Evolutionary conservation across 495 filamentous ascomycete species (phyloP), one percentile per base, ranked within the genome.

Genomic region (Tuber microsphaerosporum): DNA sequence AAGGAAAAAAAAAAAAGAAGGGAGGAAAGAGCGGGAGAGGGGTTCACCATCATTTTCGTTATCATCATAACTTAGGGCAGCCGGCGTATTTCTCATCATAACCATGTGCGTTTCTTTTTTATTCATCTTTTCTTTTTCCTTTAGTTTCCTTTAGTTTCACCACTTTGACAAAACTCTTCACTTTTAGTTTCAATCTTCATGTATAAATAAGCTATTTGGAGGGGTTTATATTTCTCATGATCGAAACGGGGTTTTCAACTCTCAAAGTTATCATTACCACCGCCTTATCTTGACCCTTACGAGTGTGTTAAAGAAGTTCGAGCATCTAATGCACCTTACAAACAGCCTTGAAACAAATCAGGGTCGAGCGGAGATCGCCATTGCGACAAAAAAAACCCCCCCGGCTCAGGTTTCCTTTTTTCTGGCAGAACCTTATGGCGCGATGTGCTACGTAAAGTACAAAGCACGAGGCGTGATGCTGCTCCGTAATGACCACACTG

Each of bases 1-100:
- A 56, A 56, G 22, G 22, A 26, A 31, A 31, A n/a, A 31, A 61
- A 31, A 61, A n/a, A 31, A 65, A 31, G 56, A 65, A 31, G 26
- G 56, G 56, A n/a, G 56, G 56, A 65, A 65, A 14, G 51, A 26
- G 51, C 10, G n/a, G 56, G 56, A 31, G 56, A 65, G 56, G 56
- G n/a, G 56, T 65, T 65, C 56, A 31, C 26, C 56, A 31, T 65
- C 56, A 51, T 51, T 51, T 5, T 26, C n/a, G n/a, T n/a, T 26
- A 61, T 61, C 12, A 26, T 43, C 42, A 43, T 43, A 31, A 17
- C 26, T 17, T 31, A 65, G 56, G 56, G 56, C 56, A 31, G 56
- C 56, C 56, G 56, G 56, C 56, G 56, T 65, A 65, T 31, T 65
- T 31, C 56, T 65, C 56, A 65, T 65, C n/a, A 65, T 31, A 65